Conservation (phyloP, 768 basidiomycete genomes). For the Gymnopilus junonius region DNA sequence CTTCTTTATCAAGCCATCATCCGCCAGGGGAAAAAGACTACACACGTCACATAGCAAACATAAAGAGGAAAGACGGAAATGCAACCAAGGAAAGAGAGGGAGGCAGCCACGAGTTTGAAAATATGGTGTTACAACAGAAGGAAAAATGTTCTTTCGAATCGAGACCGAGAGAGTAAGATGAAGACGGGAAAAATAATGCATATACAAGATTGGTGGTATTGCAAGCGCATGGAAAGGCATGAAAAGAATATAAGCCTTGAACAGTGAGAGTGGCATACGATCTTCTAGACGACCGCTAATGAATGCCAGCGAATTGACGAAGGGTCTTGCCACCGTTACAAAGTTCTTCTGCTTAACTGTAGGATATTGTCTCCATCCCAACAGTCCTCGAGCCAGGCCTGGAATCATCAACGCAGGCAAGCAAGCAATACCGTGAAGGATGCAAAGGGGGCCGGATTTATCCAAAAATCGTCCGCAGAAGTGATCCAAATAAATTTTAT, state of each 20-base stretch:
- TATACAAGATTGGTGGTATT: constrained; percentile 1
- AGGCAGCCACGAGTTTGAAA: not conserved
- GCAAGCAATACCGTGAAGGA: not conserved
- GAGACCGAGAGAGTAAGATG: not conserved
- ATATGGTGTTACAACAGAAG: constrained; percentile 6
- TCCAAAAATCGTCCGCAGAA: not conserved
- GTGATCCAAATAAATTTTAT: not conserved
- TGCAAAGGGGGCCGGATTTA: constrained; percentile 1
- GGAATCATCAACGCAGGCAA: constrained; percentile 3
- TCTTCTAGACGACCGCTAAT: constrained; percentile 19
- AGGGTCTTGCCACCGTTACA: constrained; percentile 3
- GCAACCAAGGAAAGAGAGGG: constrained; percentile 6
- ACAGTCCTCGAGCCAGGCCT: constrained; percentile 3
- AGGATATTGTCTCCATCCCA: not conserved
- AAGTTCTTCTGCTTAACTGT: constrained; percentile 5
- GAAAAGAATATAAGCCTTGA: constrained; percentile 21
- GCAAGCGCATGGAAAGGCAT: constrained; percentile 12
- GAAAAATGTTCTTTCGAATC: not conserved
- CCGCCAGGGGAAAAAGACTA: not conserved
- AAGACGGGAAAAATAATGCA: constrained; percentile 3
- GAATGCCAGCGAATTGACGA: not conserved
- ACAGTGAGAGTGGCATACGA: constrained; percentile 6
- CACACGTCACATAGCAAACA: not conserved
- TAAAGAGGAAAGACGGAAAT: not conserved
- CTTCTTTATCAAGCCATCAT: not conserved